Evolutionary conservation across 2,329 filamentous ascomycete species (phyloP).

Genomic region (Uncinocarpus reesii): DNA sequence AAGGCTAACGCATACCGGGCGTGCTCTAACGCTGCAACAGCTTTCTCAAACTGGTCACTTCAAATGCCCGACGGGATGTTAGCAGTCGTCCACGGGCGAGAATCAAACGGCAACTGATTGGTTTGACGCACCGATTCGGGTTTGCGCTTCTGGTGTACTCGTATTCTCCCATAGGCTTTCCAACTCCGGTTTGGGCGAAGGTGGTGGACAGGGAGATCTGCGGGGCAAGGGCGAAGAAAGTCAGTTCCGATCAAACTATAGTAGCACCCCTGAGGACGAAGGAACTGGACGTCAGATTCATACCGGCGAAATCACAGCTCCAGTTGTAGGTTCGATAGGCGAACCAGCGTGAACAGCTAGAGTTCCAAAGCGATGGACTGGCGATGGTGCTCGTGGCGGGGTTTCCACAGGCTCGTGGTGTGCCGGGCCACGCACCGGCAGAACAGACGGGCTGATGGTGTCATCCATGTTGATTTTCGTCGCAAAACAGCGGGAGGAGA

Average conservation of each 20-base stretch:
- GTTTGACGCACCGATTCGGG: conserved; percentile 57
- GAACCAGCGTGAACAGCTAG: conserved; percentile 89
- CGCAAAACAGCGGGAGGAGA: neutral
- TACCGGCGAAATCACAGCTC: conserved; percentile 83
- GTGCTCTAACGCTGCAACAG: conserved; percentile 84
- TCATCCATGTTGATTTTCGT: conserved; percentile 5
- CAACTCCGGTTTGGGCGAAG: conserved; percentile 82
- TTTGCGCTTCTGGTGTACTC: conserved; percentile 93
- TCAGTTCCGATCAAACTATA: conserved; percentile 13
- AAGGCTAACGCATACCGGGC: conserved; percentile 90
- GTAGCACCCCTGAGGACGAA: neutral
- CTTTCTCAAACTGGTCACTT: conserved; percentile 81
- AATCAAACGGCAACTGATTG: too few species aligned
- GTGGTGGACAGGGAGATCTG: conserved; percentile 91
- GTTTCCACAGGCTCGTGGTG: conserved; percentile 54
- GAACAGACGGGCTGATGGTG: conserved; percentile 6
- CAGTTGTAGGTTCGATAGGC: conserved; percentile 80
- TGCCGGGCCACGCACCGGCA: conserved; percentile 11
- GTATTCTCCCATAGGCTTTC: conserved; percentile 74
- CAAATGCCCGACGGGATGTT: neutral
- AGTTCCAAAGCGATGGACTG: conserved; percentile 76
- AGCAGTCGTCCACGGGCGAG: conserved; percentile 2
- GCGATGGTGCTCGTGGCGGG: conserved; percentile 61
- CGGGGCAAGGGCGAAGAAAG: conserved; percentile 4
- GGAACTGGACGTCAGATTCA: neutral